Evolutionary conservation across 2,329 filamentous ascomycete genomes (phyloP).

Genomic region (Paracorniculantispora psalliotae): DNA sequence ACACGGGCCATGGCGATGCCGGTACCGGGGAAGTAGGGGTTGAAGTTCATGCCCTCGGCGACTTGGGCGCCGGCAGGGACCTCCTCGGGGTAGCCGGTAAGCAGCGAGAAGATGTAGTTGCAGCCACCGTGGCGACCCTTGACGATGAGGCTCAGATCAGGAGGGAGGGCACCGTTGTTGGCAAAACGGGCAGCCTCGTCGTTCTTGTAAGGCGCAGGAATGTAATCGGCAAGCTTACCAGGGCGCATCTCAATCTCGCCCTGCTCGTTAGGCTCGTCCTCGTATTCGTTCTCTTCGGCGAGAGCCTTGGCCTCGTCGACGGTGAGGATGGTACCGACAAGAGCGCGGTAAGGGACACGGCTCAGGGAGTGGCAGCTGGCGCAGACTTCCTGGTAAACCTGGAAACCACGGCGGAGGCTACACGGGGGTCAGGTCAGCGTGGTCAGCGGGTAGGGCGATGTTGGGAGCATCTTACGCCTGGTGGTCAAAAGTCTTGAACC

Average conservation of each 20-base stretch:
- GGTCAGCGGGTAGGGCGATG: not conserved
- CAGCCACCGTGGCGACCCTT: conserved; percentile 97
- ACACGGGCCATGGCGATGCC: conserved; percentile 99
- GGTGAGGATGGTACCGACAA: conserved; percentile 89
- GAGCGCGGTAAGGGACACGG: conserved; percentile 86
- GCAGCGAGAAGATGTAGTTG: conserved; percentile 95
- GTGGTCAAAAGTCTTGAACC: conserved; percentile 95
- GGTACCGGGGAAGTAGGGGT: conserved; percentile 99
- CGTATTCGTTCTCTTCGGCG: conserved; percentile 98
- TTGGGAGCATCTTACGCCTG: conserved; percentile 64
- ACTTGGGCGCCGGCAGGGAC: conserved; percentile 83
- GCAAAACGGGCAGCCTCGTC: conserved; percentile 96
- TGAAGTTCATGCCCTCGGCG: conserved; percentile 93
- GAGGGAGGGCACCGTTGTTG: conserved; percentile 96
- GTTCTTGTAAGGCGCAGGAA: conserved; percentile 95
- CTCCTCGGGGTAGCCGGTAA: conserved; percentile 97
- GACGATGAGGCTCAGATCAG: conserved; percentile 94
- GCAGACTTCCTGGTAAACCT: conserved; percentile 98
- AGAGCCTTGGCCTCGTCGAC: conserved; percentile 97
- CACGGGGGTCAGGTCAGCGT: not conserved
- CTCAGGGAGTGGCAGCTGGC: conserved; percentile 93
- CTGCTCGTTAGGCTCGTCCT: conserved; percentile 95
- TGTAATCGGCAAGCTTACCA: conserved; percentile 97
- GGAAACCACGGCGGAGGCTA: conserved; percentile 97
- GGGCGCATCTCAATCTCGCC: conserved; percentile 98